Base-by-base conservation (phyloP, 805 yeast genomes). In the Millerozyma miso region DNA sequence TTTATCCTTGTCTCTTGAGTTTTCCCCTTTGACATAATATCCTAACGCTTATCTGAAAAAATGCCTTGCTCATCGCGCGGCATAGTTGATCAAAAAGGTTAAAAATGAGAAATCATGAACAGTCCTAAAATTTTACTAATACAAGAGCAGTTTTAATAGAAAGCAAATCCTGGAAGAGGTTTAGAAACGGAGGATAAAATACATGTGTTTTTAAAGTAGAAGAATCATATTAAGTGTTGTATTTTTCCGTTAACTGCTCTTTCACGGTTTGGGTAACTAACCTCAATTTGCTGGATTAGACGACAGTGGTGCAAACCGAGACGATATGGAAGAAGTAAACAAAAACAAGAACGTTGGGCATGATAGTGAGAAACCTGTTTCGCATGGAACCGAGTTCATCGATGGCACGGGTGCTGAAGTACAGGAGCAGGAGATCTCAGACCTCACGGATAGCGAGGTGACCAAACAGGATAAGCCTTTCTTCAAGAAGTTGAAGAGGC, bases 401-500 rank as follows among this genome's bases (percentile, higher is more conserved):
- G 29, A 23, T 23, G 10, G 10, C 10, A 23, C 10, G 10, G 29
- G 29, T 7, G 29, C 6, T 23, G 29, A 23, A 10, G 10, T 23
- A 6, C 29, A 10, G 10, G 29, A 23, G 10, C 29, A 10, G 29
- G 29, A 23, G 10, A 10, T 23, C 10, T 23, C 29, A 23, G 29
- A 7, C 6, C 10, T 6, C 10, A 23, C 29, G 6, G 29, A 23
- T 23, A 23, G 29, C 10, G 29, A 23, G 10, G 10, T 23, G 29
- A 10, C 29, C 10, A 23, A 23, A 23, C n/a, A n/a, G n/a, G 29
- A 23, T 23, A 23, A 23, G 8, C 23, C 39, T 5, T 15, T 37
- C n/a, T 23, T 14, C 13, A 23, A 37, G n/a, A n/a, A 14, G 26
- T 26, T 54, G 10, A 54, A 54, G 38, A 16, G 31, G 4, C 41